These are phyloP conservation scores for Backusella parvicylindrica DNA, from an alignment of 192 early-diverging fungal species.

Conservation along the genomic window DNA sequence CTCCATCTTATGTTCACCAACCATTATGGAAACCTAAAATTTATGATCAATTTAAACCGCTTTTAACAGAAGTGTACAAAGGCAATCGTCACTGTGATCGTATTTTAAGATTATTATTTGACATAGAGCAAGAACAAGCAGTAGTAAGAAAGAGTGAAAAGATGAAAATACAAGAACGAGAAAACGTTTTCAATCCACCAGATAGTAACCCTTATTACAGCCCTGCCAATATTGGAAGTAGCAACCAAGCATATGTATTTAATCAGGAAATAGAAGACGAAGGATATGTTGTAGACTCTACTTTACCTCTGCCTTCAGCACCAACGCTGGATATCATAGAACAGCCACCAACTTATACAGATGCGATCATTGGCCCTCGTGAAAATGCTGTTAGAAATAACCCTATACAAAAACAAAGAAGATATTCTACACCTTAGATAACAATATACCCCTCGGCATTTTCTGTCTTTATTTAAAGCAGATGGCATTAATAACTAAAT, in stretches of 20 bases:
- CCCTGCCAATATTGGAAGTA: background rate
- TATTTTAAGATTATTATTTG: background rate
- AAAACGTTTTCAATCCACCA: background rate
- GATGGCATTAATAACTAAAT: background rate
- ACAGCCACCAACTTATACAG: conserved; percentile 4
- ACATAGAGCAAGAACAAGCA: background rate
- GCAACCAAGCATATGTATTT: background rate
- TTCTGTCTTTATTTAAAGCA: background rate
- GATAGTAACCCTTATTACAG: background rate
- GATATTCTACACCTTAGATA: background rate
- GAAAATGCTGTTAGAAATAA: background rate
- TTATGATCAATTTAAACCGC: background rate
- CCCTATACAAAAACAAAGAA: background rate
- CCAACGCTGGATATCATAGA: background rate
- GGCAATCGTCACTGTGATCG: background rate
- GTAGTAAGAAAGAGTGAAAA: background rate
- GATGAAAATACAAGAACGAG: background rate
- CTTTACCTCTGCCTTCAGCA: background rate
- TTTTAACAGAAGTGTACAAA: background rate
- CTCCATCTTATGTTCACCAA: background rate
- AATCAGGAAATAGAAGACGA: background rate
- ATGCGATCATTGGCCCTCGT: background rate
- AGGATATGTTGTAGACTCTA: background rate
- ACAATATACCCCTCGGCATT: background rate
- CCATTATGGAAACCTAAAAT: conserved; percentile 4